Evolutionary conservation across 2,329 filamentous ascomycete genomes (phyloP), one percentile per base, ranked within the genome.

Genomic region (Dactylella cylindrospora): DNA sequence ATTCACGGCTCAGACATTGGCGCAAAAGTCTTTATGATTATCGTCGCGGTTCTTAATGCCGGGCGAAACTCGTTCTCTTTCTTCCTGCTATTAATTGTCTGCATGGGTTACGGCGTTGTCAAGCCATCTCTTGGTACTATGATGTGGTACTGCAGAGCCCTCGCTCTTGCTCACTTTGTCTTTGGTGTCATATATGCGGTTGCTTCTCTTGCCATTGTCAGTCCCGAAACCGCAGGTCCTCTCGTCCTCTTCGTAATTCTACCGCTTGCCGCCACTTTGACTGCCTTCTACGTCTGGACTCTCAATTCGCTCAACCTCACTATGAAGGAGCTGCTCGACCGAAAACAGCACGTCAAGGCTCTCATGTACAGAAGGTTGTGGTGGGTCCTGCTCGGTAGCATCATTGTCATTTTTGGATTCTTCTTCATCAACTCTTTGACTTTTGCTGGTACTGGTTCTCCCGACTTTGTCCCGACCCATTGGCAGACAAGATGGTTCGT

Each of bases 401-500:
- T 98, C 71, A 76, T 97, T 41, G 88, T 97, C 68, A 96, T 97
- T 68, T 98, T 98, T 69, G 90, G 80, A 54, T 98, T 98, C 77
- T 96, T 98, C 79, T 97, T 98, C 78, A 38, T 97, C 77, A 97
- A 96, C 78, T 94, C 88, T 68, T 90, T 96, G 74, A 89, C 88
- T 0, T 95, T 98, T 72, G 91, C 90, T 41, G 90, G 90, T 9
- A 83, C 84, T 40, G 82, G 81, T 40, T 86, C 90, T 66, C 88
- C 88, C 0, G 86, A 95, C 72, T 98, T 95, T 72, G 89, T 95
- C 3, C 93, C 93, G 1, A 88, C 88, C 68, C 91, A 98, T 74
- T 98, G 93, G 93, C 91, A 96, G 76, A 90, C 88, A 3, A 79
- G 93, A 61, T 98, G 93, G 93, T 98, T 98, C 71, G 82, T 98